Base-by-base conservation (phyloP, 148 eudicot species). In the Persicaria maculosa region DNA sequence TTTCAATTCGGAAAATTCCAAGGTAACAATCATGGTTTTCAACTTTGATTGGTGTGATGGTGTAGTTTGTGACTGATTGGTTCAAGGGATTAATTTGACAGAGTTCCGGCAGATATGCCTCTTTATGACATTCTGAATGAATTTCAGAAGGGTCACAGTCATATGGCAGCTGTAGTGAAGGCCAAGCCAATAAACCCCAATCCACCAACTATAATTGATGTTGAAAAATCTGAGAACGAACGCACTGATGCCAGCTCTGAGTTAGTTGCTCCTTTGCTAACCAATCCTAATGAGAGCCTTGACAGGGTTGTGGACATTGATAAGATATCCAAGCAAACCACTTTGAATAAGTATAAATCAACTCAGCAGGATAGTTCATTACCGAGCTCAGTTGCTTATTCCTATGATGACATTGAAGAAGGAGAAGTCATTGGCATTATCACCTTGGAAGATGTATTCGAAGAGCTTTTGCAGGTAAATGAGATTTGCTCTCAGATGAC, bases 61-160 rank as follows among this genome's bases (percentile, higher is more conserved):
- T 64, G 45, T 12, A 36, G 15, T 65, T 40, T 65, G 47, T 65
- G 17, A 8, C 16, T 71, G 22, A 46, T 17, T 17, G 8, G n/a
- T 46, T 4, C 19, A 46, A 46, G 50, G 31, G 15, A 19, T 40
- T 46, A 46, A 46, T 46, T 46, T 22, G 36, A 71, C 89, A 94
- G 98, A 82, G 98, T 94, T 77, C 98, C 97, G 14, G 88, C 89
- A 62, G 92, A 94, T 85, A 94, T 94, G 98, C 98, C 98, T 68
- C 79, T 94, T 64, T 94, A 94, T 84, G 98, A 94, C 88, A 94
- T 94, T 80, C 77, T 94, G 72, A 94, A 94, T 73, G 97, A 94
- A 82, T 94, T 94, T 72, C 98, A 94, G 75, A 94, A 91, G 79
- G 98, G 98, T 78, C 88, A 91, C 79, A 94, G 98, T 81, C 98